These are phyloP conservation scores for Salvia rosmarinus DNA, from an alignment of 257 asterid genomes.

Conservation along the genomic window DNA sequence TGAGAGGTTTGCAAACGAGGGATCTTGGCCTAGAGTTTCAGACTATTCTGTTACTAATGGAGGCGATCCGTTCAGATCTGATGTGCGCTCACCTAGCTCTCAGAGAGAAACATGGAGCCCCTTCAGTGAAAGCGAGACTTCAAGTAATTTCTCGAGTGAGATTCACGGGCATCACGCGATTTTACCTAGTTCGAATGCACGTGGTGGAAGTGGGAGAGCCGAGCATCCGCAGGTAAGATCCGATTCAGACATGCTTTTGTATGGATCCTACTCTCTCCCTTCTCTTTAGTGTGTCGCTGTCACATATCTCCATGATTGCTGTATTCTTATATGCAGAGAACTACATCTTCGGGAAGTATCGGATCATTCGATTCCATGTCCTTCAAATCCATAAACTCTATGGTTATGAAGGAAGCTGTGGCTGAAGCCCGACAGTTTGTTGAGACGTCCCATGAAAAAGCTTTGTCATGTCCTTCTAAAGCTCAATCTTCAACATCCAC, in stretches of 20 bases:
- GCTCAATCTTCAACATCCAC: conserved; percentile 37
- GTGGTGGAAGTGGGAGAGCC: conserved; percentile 29
- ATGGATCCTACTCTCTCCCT: too few relatives aligned
- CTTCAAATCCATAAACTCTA: conserved; percentile 45
- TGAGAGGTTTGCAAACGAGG: conserved; percentile 62
- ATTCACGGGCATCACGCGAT: conserved; percentile 36
- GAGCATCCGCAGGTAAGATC: conserved; percentile 26
- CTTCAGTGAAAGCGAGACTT: conserved; percentile 57
- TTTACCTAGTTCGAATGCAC: conserved; percentile 26
- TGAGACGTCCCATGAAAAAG: conserved; percentile 37
- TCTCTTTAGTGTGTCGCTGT: too few relatives aligned
- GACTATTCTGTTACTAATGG: conserved; percentile 60
- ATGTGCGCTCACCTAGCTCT: conserved; percentile 51
- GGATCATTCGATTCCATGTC: conserved; percentile 44
- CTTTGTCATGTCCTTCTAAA: conserved; percentile 42
- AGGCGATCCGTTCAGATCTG: conserved; percentile 61
- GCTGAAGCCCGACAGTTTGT: conserved; percentile 46
- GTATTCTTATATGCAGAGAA: conserved; percentile 36
- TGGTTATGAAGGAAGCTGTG: too few relatives aligned
- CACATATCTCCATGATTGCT: background rate
- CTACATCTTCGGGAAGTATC: conserved; percentile 34
- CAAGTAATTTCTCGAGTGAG: conserved; percentile 50
- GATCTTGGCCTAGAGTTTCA: conserved; percentile 58
- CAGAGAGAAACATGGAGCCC: conserved; percentile 70
- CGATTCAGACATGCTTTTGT: background rate